These are phyloP conservation scores for Alternaria metachromatica DNA, from an alignment of 2,329 filamentous ascomycete genomes.

Conservation along the genomic window DNA sequence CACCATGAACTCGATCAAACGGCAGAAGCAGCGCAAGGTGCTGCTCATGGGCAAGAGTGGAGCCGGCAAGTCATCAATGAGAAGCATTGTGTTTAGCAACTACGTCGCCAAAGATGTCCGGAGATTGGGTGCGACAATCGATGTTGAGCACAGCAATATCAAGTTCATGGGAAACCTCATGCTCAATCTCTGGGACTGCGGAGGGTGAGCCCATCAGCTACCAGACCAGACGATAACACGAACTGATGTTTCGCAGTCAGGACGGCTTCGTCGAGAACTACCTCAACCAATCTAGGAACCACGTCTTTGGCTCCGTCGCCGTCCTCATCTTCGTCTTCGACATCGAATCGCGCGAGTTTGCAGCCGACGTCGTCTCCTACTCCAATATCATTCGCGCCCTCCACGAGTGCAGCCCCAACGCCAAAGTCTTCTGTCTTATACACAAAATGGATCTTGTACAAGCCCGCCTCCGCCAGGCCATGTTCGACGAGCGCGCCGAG, in stretches of 20 bases:
- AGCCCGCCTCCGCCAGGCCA: slow-evolving; percentile 74
- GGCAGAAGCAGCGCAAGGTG: slow-evolving; percentile 62
- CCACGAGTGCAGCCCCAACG: slow-evolving; percentile 78
- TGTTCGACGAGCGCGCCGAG: slow-evolving; percentile 83
- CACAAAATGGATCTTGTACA: slow-evolving; percentile 99
- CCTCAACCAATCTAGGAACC: slow-evolving; percentile 89
- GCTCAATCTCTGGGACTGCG: slow-evolving; percentile 98
- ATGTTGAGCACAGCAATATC: slow-evolving; percentile 97
- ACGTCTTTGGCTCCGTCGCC: slow-evolving; percentile 95
- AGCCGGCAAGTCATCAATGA: slow-evolving; percentile 97
- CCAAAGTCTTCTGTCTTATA: slow-evolving; percentile 91
- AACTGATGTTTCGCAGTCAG: slow-evolving; percentile 64
- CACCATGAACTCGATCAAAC: slow-evolving; percentile 51
- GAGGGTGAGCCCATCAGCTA: slow-evolving; percentile 65
- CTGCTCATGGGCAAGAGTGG: slow-evolving; percentile 85
- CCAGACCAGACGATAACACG: neutral
- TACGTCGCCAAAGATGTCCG: slow-evolving; percentile 97
- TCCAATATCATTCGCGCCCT: slow-evolving; percentile 87
- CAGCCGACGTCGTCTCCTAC: slow-evolving; percentile 91
- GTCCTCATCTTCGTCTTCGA: slow-evolving; percentile 99
- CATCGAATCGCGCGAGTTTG: slow-evolving; percentile 93
- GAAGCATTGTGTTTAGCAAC: slow-evolving; percentile 98
- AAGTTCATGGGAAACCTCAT: slow-evolving; percentile 98
- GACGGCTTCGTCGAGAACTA: slow-evolving; percentile 99
- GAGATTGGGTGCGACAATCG: slow-evolving; percentile 91